phyloP scores from a whole-genome alignment of 2,329 filamentous ascomycete genomes.

The Fusarium sp. region DNA sequence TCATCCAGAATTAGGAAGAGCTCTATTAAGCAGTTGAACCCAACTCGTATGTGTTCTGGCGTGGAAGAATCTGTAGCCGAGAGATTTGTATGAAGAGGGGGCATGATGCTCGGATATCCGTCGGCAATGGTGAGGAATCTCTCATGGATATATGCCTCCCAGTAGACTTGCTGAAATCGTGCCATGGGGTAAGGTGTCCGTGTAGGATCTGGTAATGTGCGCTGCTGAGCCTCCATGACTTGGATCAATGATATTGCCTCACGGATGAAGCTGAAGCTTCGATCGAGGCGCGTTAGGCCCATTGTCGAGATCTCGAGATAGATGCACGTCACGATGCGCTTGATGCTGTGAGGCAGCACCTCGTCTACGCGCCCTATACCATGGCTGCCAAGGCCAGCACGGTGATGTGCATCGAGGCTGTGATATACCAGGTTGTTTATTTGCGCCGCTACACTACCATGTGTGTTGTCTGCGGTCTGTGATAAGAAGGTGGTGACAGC shows the following conservation, averaged over 20 bases:
- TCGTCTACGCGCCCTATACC: conserved; percentile 56
- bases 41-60: conserved; percentile 55
- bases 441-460: conserved; percentile 39
- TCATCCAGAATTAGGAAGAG: conserved; percentile 58
- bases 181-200: conserved; percentile 33
- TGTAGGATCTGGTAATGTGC: conserved; percentile 31
- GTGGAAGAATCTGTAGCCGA: conserved; percentile 54
- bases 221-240: conserved; percentile 38
- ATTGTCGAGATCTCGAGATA: conserved; percentile 68
- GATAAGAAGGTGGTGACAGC: conserved; percentile 44
- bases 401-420: conserved; percentile 50
- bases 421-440: conserved; percentile 46
- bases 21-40: conserved; percentile 57
- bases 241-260: conserved; percentile 61
- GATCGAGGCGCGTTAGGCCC: conserved; percentile 62
- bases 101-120: conserved; percentile 59
- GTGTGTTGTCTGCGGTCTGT: conserved; percentile 40
- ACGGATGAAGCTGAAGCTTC: conserved; percentile 65
- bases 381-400: conserved; percentile 49
- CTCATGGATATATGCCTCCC: conserved; percentile 70
- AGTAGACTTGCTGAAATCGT: conserved; percentile 64
- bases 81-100: conserved; percentile 52
- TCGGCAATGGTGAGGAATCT: conserved; percentile 68
- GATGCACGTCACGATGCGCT: conserved; percentile 65
- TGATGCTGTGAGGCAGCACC: conserved; percentile 58